Percentiles rank a stretch among this genome's conserved stretches.
These are phyloP conservation scores for Colletotrichum aenigma DNA, from an alignment of 2,329 filamentous ascomycete species.

Conservation along the genomic window DNA sequence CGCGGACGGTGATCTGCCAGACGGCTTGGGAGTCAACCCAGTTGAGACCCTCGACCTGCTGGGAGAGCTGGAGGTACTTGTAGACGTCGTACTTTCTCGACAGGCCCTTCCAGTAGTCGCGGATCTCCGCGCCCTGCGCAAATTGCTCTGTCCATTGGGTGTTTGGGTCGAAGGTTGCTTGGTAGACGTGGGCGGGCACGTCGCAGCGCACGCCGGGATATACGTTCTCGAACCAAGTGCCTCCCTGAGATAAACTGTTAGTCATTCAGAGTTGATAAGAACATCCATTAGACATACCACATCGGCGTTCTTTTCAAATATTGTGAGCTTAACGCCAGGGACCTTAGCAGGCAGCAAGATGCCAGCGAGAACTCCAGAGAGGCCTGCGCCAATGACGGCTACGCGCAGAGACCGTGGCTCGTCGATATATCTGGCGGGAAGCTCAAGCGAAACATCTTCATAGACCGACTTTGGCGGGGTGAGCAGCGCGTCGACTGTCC, in stretches of 20 bases:
- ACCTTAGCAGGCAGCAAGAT: slow-evolving; percentile 72
- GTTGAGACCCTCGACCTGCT: slow-evolving; percentile 56
- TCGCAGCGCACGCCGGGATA: slow-evolving; percentile 73
- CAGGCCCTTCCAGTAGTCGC: slow-evolving; percentile 67
- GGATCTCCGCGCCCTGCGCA: slow-evolving; percentile 69
- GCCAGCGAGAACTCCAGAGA: slow-evolving; percentile 68
- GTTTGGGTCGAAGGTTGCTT: slow-evolving; percentile 71
- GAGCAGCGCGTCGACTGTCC: slow-evolving; percentile 4
- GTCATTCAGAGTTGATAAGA: accelerated
- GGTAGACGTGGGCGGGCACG: slow-evolving; percentile 72
- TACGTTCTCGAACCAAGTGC: slow-evolving; percentile 59
- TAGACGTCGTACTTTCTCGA: slow-evolving; percentile 70
- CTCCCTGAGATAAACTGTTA: slow-evolving; percentile 37
- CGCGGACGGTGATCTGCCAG: slow-evolving; percentile 59
- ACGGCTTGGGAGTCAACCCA: slow-evolving; percentile 57
- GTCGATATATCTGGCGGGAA: slow-evolving; percentile 47
- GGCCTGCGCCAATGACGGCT: slow-evolving; percentile 67
- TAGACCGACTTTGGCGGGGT: slow-evolving; percentile 12
- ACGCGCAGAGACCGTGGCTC: slow-evolving; percentile 54
- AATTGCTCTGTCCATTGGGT: slow-evolving; percentile 73
- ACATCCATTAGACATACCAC: slow-evolving; percentile 51
- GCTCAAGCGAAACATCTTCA: slow-evolving; percentile 19
- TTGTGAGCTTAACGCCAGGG: slow-evolving; percentile 66
- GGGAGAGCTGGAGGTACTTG: slow-evolving; percentile 57
- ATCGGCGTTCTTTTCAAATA: slow-evolving; percentile 72